These are phyloP conservation scores for Pseudohyphozyma bogoriensis DNA, from an alignment of 768 basidiomycete species.

Conservation along the genomic window DNA sequence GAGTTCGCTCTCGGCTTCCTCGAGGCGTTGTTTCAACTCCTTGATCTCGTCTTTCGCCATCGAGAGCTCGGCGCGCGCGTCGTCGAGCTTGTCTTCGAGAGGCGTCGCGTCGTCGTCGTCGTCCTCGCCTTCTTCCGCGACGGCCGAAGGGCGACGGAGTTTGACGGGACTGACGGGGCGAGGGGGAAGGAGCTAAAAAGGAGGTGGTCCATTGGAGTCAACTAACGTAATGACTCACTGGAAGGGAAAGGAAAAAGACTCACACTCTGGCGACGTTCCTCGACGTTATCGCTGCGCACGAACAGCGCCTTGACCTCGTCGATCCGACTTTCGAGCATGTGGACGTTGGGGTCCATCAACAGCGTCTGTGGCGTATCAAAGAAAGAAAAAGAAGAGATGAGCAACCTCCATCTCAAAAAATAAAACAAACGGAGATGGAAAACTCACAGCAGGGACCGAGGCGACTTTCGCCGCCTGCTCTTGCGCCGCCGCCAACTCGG, in stretches of 20 bases:
- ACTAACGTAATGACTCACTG: no score
- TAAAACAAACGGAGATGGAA: no score
- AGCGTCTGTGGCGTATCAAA: no score
- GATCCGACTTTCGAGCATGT: constrained; percentile 26
- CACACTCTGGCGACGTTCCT: constrained; percentile 21
- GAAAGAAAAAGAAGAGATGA: no score
- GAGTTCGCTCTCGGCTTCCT: constrained; percentile 38
- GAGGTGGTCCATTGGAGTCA: neutral
- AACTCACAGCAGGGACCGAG: no score
- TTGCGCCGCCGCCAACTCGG: constrained; percentile 13
- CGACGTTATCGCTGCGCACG: constrained; percentile 30
- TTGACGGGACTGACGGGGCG: constrained; percentile 24
- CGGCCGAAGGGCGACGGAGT: constrained; percentile 8
- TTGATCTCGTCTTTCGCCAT: constrained; percentile 63
- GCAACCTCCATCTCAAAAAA: no score
- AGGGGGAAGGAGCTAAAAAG: constrained; percentile 12
- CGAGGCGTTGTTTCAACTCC: constrained; percentile 56
- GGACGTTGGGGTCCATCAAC: neutral
- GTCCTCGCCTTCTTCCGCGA: neutral
- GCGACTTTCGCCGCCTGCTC: neutral
- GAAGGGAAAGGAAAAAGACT: neutral
- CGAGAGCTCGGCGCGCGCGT: constrained; percentile 57
- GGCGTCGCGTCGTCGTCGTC: neutral
- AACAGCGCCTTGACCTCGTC: constrained; percentile 29
- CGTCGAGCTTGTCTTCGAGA: constrained; percentile 24